Evolutionary conservation across 1,139 yeast species (phyloP).

Genomic region (Suhomyces wounanorum): DNA sequence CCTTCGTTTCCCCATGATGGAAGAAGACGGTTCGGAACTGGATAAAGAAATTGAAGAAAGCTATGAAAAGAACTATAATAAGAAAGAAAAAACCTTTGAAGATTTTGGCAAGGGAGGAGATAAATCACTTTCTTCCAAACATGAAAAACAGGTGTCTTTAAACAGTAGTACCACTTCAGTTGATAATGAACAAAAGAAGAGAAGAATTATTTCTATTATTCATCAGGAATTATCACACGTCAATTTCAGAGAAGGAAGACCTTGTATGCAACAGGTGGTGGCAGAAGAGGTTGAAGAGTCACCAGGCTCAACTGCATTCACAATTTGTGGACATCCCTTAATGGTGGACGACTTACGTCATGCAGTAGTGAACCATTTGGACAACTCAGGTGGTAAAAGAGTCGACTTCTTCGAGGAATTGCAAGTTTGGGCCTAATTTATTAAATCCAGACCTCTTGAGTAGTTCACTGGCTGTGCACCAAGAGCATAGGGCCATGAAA

Average conservation of each 20-base stretch:
- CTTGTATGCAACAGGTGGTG: conserved; percentile 28
- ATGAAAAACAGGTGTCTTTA: background rate
- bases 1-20: conserved; percentile 6
- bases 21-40: conserved; percentile 3
- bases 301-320: conserved; percentile 38
- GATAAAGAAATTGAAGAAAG: conserved; percentile 1
- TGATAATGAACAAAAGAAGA: conserved; percentile 1
- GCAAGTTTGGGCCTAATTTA: conserved; percentile 41
- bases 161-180: background rate
- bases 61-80: background rate
- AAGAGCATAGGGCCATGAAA: too few relatives aligned
- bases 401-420: conserved; percentile 42
- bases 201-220: conserved; percentile 13
- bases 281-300: conserved; percentile 26
- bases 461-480: background rate
- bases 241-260: conserved; percentile 34
- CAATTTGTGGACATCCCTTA: conserved; percentile 51
- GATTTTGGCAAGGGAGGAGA: background rate
- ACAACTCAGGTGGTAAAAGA: conserved; percentile 22
- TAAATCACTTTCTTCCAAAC: background rate
- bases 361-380: conserved; percentile 13
- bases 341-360: conserved; percentile 46
- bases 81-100: background rate
- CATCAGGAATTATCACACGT: conserved; percentile 25
- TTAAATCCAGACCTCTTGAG: background rate